Evolutionary conservation across 495 filamentous ascomycete species (phyloP), one percentile per base, ranked within the genome.

Genomic region (Podospora fimiseda): DNA sequence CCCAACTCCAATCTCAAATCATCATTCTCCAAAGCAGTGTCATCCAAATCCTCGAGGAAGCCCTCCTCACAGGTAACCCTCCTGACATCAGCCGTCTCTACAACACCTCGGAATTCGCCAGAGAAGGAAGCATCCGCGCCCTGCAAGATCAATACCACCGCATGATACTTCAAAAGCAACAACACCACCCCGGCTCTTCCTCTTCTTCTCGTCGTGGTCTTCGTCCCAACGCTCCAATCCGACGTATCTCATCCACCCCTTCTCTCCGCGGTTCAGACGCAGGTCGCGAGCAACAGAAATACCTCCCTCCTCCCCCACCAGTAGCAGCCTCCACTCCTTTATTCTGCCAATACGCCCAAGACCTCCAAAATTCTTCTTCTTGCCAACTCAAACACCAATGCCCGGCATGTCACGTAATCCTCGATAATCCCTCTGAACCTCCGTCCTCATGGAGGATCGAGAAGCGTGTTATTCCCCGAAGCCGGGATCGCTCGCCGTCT

Each of bases 131-230:
- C 57, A 58, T 71, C 27, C 59, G 61, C 19, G 68, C 66, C 2
- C 56, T 71, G n/a, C 59, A 60, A 1, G 66, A 71, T 16, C 68
- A 71, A 46, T 66, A 68, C 48, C 59, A 61, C 33, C 66, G 68
- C 11, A 45, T 71, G 27, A 33, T 33, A n/a, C n/a, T n/a, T n/a
- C n/a, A n/a, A n/a, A n/a, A n/a, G n/a, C n/a, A n/a, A n/a, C n/a
- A n/a, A n/a, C n/a, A n/a, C n/a, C n/a, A n/a, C 8, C 61, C 65
- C 11, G 42, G 55, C 13, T 37, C 57, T 0, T 43, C 58, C 9
- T 52, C 53, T 0, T 21, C 40, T 15, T n/a, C 15, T 20, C 53
- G 24, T 14, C 16, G 27, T 30, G 43, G 16, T 59, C 39, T 19
- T 18, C 27, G 61, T 0, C 60, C 60, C 2, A 24, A 42, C 16